Evolutionary conservation across 2,329 filamentous ascomycete genomes (phyloP).

Genomic region (Metarhizium anisopliae): DNA sequence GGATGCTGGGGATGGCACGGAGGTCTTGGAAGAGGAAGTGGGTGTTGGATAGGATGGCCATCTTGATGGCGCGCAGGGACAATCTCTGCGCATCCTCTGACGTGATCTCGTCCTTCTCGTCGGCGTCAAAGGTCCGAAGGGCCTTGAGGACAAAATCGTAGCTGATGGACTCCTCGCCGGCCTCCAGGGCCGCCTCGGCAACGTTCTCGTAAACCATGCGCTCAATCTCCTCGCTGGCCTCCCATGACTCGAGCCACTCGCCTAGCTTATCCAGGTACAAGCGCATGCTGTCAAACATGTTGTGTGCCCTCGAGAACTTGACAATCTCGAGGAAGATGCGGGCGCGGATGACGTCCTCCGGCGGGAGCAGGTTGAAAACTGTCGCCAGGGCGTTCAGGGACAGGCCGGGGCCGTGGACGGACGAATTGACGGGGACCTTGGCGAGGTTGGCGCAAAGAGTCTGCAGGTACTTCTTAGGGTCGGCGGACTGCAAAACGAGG

Average conservation of each 20-base stretch:
- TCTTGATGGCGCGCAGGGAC: conserved; percentile 47
- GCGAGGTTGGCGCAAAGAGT: conserved; percentile 83
- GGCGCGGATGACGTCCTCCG: conserved; percentile 70
- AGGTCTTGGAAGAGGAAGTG: conserved; percentile 73
- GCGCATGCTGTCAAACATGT: conserved; percentile 75
- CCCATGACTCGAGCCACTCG: conserved; percentile 75
- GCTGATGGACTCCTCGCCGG: conserved; percentile 60
- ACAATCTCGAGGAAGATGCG: conserved; percentile 87
- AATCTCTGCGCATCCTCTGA: conserved; percentile 53
- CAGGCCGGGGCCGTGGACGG: conserved; percentile 74
- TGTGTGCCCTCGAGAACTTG: conserved; percentile 65
- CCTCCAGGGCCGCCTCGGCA: conserved; percentile 69
- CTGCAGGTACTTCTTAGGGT: conserved; percentile 77
- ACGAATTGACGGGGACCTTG: conserved; percentile 78
- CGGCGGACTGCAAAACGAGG: conserved; percentile 78
- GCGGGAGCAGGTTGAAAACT: conserved; percentile 86
- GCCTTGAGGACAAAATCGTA: conserved; percentile 61
- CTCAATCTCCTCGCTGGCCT: conserved; percentile 70
- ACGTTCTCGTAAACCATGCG: conserved; percentile 79
- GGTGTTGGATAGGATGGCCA: conserved; percentile 41
- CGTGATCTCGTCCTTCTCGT: conserved; percentile 44
- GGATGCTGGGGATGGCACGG: conserved; percentile 71
- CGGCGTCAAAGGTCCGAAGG: conserved; percentile 49
- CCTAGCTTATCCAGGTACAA: conserved; percentile 77
- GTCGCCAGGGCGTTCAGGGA: conserved; percentile 87